Evolutionary conservation across 257 asterid genomes (phyloP).

Genomic region (Anisodus acutangulus): DNA sequence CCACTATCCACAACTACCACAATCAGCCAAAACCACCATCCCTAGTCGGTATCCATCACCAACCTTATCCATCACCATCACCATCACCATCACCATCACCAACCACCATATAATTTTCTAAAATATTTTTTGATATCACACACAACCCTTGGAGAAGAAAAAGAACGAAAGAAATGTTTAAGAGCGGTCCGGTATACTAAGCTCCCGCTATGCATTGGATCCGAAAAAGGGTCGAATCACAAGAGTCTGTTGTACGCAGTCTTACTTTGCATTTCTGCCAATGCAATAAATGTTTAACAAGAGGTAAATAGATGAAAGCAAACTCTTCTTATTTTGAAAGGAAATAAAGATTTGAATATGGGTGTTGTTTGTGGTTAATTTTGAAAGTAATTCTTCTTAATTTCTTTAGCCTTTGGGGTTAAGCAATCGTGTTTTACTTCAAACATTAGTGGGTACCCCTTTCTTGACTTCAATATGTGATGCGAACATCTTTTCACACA

Average conservation of each 20-base stretch:
- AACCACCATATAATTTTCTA: background rate
- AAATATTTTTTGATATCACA: background rate
- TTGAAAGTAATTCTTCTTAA: background rate
- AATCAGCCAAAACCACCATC: background rate
- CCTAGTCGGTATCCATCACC: background rate
- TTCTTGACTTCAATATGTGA: background rate
- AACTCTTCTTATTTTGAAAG: too few relatives aligned
- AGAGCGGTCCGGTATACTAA: too few relatives aligned
- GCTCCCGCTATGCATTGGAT: too few relatives aligned
- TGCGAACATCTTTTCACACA: background rate
- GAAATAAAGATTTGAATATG: too few relatives aligned
- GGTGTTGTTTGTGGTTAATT: background rate
- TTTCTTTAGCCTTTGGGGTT: conserved; percentile 8
- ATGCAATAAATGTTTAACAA: too few relatives aligned
- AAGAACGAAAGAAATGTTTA: too few relatives aligned
- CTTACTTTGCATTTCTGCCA: too few relatives aligned
- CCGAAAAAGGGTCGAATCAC: too few relatives aligned
- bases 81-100: background rate
- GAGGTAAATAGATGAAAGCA: background rate
- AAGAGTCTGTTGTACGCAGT: too few relatives aligned
- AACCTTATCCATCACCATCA: background rate
- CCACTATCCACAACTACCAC: background rate
- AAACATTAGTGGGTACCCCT: background rate
- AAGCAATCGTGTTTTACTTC: background rate
- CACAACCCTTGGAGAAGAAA: too few relatives aligned